Evolutionary conservation across 176 grass and related monocot genomes (phyloP).

Genomic region (Zoysia japonica): DNA sequence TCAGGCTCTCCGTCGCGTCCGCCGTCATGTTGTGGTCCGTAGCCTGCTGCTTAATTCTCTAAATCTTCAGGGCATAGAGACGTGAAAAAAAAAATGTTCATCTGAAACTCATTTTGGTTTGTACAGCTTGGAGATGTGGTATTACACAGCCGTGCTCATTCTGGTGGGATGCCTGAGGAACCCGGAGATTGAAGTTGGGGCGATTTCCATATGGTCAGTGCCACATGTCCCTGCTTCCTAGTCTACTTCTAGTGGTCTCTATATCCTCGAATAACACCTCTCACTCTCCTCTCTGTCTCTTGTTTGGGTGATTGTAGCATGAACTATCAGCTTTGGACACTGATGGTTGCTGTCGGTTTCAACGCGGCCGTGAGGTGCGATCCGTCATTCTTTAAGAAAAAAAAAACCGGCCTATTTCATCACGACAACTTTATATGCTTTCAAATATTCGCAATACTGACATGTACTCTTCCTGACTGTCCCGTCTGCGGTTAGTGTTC

Average conservation of each 20-base stretch:
- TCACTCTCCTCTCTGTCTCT: neutral
- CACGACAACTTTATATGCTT: neutral
- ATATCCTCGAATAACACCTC: neutral
- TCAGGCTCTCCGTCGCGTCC: conserved; percentile 71
- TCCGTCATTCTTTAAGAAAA: neutral
- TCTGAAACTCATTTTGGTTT: neutral
- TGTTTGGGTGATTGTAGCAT: conserved; percentile 40
- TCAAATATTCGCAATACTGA: neutral
- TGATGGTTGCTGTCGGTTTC: conserved; percentile 72
- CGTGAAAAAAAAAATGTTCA: too few relatives aligned
- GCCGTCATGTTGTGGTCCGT: conserved; percentile 79
- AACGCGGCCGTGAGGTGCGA: conserved; percentile 68
- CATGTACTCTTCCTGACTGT: too few relatives aligned
- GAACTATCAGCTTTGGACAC: conserved; percentile 69
- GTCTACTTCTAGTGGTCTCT: neutral
- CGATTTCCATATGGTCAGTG: conserved; percentile 62
- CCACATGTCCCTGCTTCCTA: neutral
- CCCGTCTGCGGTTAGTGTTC: conserved; percentile 40
- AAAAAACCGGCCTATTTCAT: neutral
- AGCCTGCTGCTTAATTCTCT: neutral
- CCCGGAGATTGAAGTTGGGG: conserved; percentile 59
- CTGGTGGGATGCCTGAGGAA: conserved; percentile 65
- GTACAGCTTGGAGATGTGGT: conserved; percentile 75
- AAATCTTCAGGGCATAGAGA: neutral
- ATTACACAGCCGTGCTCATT: conserved; percentile 66